Evolutionary conservation across 2,329 filamentous ascomycete species (phyloP), one percentile per base, ranked within the genome.

Genomic region (Teratosphaeria viscida): DNA sequence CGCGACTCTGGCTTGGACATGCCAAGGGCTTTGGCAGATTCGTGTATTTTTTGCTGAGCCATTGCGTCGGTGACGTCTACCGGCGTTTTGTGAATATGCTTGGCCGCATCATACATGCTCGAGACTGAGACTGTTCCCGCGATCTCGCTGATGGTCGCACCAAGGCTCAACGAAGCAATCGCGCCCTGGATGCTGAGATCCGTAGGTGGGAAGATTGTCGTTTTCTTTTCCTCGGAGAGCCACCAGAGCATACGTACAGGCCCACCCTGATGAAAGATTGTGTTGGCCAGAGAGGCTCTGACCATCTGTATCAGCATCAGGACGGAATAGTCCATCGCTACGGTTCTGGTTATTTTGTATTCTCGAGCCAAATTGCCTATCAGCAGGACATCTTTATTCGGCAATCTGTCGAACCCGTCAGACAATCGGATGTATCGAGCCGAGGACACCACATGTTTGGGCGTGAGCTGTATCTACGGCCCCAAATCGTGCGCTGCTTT

Each of bases 211-310:
- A 96, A 60, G 0, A 89, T 27, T 1, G 72, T 62, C 6, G 73
- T 67, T 63, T 84, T 84, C 59, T 49, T 49, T 11, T 49, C 43
- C 90, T 85, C 77, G 1, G 82, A 79, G 3, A 85, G 68, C 85
- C 91, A 92, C 47, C 92, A 70, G 0, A 97, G 79, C 78, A 92
- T 86, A 55, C 91, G 85, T 2, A 95, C 85, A 19, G 86, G 81
- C 2, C 92, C 92, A 70, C 90, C 92, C 32, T 79, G 78, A 66
- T 96, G 87, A 65, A 95, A 74, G 49, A 63, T 62, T 57, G 62
- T 52, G 34, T 72, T 72, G 1, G 54, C 80, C 56, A 79, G 79
- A 0, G 81, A 80, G 7, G 76, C 78, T 62, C 79, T 81, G 5
- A 80, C 77, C 5, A 92, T 73, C 66, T 92, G 90, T 19, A 84